Conservation (phyloP, 108 stramenopile species). For the Pelagomonas calceolata region DNA sequence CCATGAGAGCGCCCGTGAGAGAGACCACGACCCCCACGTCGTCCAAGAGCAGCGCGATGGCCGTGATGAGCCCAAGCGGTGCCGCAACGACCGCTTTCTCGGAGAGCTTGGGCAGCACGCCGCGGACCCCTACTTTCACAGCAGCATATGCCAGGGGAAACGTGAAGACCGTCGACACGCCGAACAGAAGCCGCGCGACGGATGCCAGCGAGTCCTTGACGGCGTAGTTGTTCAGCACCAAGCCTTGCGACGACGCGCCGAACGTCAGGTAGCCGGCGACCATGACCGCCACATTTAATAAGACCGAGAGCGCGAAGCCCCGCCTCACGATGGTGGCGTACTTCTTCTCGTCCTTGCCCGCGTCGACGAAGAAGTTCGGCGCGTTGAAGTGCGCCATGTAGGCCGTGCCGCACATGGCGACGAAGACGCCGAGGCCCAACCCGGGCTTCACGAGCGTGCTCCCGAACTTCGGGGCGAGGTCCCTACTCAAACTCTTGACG, state of each 20-base stretch:
- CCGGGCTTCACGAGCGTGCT: constrained; percentile 28
- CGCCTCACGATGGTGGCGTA: constrained; percentile 42
- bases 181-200: constrained; percentile 67
- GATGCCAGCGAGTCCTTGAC: constrained; percentile 59
- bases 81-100: constrained; percentile 24
- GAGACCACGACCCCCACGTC: constrained; percentile 82
- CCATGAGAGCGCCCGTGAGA: constrained; percentile 71
- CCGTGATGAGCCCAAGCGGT: constrained; percentile 45
- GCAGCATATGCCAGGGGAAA: constrained; percentile 64
- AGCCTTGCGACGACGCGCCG: constrained; percentile 55
- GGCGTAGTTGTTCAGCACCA: constrained; percentile 83
- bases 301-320: constrained; percentile 48
- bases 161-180: constrained; percentile 57
- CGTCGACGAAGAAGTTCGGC: constrained; percentile 65
- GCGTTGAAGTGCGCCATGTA: constrained; percentile 81
- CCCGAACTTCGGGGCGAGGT: constrained; percentile 23
- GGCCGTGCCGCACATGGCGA: constrained; percentile 72
- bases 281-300: constrained; percentile 59
- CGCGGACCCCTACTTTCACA: constrained; percentile 34
- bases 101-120: background rate
- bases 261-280: constrained; percentile 74
- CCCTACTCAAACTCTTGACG: constrained; percentile 18
- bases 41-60: constrained; percentile 46
- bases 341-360: constrained; percentile 29
- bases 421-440: constrained; percentile 41